Evolutionary conservation across 2,329 filamentous ascomycete species (phyloP).

Genomic region (Setomelanomma holmii): DNA sequence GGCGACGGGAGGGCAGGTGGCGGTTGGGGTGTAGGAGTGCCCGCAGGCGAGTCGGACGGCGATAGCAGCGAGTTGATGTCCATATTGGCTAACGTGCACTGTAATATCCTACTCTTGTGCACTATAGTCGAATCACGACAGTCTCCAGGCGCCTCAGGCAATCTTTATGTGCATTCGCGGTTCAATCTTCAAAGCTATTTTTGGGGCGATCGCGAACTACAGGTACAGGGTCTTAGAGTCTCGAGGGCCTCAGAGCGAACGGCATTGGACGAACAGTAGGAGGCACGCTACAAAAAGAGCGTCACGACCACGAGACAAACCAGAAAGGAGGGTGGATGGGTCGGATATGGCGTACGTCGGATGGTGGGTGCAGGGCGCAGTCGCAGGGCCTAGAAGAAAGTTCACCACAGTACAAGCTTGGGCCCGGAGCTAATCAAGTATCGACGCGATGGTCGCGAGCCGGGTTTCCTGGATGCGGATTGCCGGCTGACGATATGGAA

Average conservation of each 20-base stretch:
- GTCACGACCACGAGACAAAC: conserved; percentile 12
- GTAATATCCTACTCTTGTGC: conserved; percentile 4
- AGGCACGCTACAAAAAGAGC: conserved; percentile 13
- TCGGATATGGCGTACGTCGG: conserved; percentile 15
- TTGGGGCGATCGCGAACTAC: conserved; percentile 21
- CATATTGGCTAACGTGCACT: conserved; percentile 41
- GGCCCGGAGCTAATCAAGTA: conserved; percentile 30
- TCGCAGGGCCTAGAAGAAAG: conserved; percentile 28
- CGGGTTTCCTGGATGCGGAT: conserved; percentile 12
- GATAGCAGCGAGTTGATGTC: conserved; percentile 59
- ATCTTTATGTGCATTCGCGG: background rate
- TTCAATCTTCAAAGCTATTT: background rate
- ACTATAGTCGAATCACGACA: background rate
- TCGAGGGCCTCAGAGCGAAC: conserved; percentile 21
- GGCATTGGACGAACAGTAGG: conserved; percentile 29
- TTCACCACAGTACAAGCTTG: conserved; percentile 28
- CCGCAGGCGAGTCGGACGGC: conserved; percentile 54
- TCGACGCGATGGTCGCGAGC: conserved; percentile 24
- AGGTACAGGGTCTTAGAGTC: conserved; percentile 18
- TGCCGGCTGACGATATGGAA: conserved; percentile 8
- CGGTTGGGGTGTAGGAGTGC: conserved; percentile 43
- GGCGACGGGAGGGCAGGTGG: conserved; percentile 35
- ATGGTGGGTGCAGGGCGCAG: conserved; percentile 17
- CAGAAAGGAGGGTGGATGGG: conserved; percentile 20
- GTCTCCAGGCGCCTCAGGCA: background rate